phyloP scores from a whole-genome alignment of 208 protist genomes.

The Lotmaria passim region DNA sequence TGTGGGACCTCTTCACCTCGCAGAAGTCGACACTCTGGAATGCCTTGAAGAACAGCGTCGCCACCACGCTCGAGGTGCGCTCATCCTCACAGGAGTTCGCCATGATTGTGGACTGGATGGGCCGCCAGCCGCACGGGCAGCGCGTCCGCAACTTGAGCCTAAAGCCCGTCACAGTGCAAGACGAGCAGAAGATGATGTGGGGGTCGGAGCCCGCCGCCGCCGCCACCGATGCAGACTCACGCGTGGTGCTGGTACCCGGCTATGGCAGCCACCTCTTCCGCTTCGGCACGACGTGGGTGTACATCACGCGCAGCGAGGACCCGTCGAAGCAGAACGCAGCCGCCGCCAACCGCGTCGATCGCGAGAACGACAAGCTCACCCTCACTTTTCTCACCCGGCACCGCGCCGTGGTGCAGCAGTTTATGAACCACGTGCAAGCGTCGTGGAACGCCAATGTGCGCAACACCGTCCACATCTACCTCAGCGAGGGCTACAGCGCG shows the following conservation, averaged over 20 bases:
- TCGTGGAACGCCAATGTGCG: slow-evolving; percentile 60
- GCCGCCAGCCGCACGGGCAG: slow-evolving; percentile 64
- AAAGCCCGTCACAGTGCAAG: slow-evolving; percentile 64
- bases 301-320: slow-evolving; percentile 76
- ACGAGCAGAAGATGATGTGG: slow-evolving; percentile 46
- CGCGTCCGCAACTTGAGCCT: slow-evolving; percentile 71
- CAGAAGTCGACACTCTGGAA: slow-evolving; percentile 53
- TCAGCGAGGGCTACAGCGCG: slow-evolving; percentile 56
- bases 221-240: slow-evolving; percentile 16
- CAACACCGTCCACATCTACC: slow-evolving; percentile 72
- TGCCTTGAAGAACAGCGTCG: slow-evolving; percentile 57
- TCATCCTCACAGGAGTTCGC: slow-evolving; percentile 86
- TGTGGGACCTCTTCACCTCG: slow-evolving; percentile 71
- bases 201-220: slow-evolving; percentile 12
- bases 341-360: slow-evolving; percentile 45
- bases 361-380: slow-evolving; percentile 78
- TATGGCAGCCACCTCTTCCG: slow-evolving; percentile 81
- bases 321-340: slow-evolving; percentile 62
- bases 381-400: slow-evolving; percentile 76
- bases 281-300: slow-evolving; percentile 62
- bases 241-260: slow-evolving; percentile 72
- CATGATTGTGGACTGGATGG: slow-evolving; percentile 93
- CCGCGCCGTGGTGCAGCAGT: slow-evolving; percentile 57
- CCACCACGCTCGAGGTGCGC: slow-evolving; percentile 85
- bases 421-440: slow-evolving; percentile 56